Base-by-base conservation (phyloP, 2,329 filamentous ascomycete genomes). In the Fusarium caatingaense region DNA sequence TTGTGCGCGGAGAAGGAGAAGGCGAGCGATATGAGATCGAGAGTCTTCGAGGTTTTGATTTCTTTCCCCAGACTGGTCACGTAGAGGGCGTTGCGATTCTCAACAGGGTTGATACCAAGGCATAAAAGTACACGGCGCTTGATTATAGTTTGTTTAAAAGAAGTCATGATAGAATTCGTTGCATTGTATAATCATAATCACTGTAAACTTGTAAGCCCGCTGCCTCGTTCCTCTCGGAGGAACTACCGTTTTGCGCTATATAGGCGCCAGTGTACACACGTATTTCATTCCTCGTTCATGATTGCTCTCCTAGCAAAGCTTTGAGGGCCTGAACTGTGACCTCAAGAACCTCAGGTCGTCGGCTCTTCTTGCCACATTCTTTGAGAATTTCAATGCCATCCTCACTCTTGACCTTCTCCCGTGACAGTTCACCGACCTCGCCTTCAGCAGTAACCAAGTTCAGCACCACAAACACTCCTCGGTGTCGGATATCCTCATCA, bases 21-120 rank as follows among this genome's bases (percentile, higher is more conserved):
- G 79, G 80, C 54, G 81, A 81, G 23, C 82, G 86, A 66, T 99
- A 98, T 80, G 89, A 91, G 79, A 92, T 99, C 78, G 95, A 98
- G 85, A 97, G 92, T 77, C 81, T 99, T 48, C 86, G 92, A 49
- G 96, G 95, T 0, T 98, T 98, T 77, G 96, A 99, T 78, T 98
- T 99, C 80, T 99, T 99, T 81, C 96, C 96, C 15, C 95, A 98
- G 81, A 92, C 90, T 21, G 86, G 87, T 2, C 90, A 92, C 75
- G 90, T 92, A 1, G 90, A 92, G 77, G 89, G 90, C 47, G 88
- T 91, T 42, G 89, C 88, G 7, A 86, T 91, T 34, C 77, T 92
- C 72, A 91, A 88, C 70, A 81, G 88, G 68, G 83, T 88, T 16
- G 86, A 78, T 62, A 64, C 56, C 57, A 64, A 67, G 54, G 66